Percentiles rank a stretch among this genome's conserved stretches.
Evolutionary conservation across 2,329 filamentous ascomycete genomes (phyloP).

Genomic region (Ophiostoma triangulosporum): DNA sequence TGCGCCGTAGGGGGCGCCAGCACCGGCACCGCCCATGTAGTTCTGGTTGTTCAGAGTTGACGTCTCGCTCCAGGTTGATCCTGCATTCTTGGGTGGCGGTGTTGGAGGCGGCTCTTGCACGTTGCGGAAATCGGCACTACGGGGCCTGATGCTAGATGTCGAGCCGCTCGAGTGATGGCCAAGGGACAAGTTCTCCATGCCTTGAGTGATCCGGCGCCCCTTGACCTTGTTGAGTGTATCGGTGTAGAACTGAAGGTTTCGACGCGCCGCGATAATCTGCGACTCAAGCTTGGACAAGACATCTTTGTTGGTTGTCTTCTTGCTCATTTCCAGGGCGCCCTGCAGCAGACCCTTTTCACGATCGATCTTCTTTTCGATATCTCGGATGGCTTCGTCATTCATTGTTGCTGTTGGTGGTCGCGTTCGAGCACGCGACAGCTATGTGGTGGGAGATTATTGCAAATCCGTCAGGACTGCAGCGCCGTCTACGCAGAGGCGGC

Average conservation of each 20-base stretch:
- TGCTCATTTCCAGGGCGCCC: constrained; percentile 86
- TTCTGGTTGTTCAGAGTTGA: constrained; percentile 41
- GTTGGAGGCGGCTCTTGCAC: constrained; percentile 38
- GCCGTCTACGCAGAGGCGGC: not conserved
- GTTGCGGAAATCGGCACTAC: constrained; percentile 31
- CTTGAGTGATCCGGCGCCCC: constrained; percentile 59
- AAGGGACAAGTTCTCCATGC: constrained; percentile 46
- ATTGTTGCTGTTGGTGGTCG: constrained; percentile 29
- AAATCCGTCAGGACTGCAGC: not conserved
- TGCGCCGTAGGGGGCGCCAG: constrained; percentile 13
- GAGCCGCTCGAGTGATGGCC: not conserved
- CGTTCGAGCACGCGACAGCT: constrained; percentile 10
- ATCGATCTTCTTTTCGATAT: constrained; percentile 94
- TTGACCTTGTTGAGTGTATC: constrained; percentile 81
- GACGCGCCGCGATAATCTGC: constrained; percentile 83
- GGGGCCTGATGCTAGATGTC: constrained; percentile 33
- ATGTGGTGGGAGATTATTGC: not conserved
- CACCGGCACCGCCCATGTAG: constrained; percentile 30
- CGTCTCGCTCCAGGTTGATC: constrained; percentile 33
- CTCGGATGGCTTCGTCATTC: constrained; percentile 54
- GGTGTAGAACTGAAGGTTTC: constrained; percentile 82
- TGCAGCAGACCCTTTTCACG: constrained; percentile 91
- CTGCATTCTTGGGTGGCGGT: constrained; percentile 62
- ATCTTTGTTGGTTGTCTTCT: constrained; percentile 84
- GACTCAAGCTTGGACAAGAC: constrained; percentile 84